Evolutionary conservation across 257 asterid genomes (phyloP).

Genomic region (Solanum tarijense): DNA sequence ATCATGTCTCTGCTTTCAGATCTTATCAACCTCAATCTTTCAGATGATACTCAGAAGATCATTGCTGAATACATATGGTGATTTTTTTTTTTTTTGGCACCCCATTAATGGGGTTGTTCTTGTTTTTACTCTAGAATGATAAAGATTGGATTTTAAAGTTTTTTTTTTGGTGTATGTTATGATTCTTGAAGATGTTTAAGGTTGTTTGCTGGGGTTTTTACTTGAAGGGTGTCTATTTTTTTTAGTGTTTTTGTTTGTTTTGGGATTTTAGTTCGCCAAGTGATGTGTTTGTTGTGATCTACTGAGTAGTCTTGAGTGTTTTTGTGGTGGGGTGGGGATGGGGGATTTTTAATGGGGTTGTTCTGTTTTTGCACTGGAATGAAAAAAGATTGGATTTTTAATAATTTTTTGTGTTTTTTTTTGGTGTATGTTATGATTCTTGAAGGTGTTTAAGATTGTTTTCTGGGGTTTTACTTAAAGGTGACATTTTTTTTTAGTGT

Average conservation of each 20-base stretch:
- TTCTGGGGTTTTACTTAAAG: neutral
- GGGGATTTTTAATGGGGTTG: neutral
- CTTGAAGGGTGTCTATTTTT: neutral
- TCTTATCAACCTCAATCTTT: conserved; percentile 53
- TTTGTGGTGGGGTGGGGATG: neutral
- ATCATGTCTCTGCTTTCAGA: conserved; percentile 49
- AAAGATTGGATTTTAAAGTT: neutral
- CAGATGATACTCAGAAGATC: conserved; percentile 39
- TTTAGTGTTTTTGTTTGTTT: neutral
- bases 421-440: neutral
- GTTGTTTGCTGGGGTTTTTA: neutral
- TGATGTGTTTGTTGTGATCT: neutral
- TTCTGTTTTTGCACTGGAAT: neutral
- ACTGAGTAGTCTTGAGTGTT: neutral
- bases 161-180: neutral
- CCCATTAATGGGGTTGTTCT: neutral
- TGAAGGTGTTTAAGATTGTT: neutral
- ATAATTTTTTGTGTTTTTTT: neutral
- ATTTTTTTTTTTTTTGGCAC: neutral
- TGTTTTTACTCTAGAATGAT: neutral
- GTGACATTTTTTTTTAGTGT: neutral
- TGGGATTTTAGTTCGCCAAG: neutral
- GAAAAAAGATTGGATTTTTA: neutral
- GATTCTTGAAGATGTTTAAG: neutral
- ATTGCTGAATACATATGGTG: conserved; percentile 81